phyloP scores from a whole-genome alignment of 495 filamentous ascomycete species.

The Tuber calosporum region DNA sequence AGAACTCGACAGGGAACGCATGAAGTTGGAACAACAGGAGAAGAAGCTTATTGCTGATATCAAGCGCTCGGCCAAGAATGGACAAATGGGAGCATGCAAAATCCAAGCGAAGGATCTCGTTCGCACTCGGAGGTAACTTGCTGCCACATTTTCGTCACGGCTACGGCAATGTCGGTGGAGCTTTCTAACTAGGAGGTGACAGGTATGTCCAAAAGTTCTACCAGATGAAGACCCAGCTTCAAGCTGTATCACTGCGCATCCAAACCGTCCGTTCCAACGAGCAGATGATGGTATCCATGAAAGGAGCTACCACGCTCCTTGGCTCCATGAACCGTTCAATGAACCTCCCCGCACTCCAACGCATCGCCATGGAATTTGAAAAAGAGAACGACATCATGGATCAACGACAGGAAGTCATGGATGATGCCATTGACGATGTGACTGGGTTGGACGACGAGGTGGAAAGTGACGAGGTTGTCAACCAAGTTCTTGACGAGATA shows the following conservation, averaged over 20 bases:
- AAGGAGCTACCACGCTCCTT: slow-evolving; percentile 83
- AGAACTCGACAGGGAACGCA: slow-evolving; percentile 85
- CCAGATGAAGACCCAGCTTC: slow-evolving; percentile 90
- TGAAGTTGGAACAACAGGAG: slow-evolving; percentile 95
- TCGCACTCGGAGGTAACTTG: slow-evolving; percentile 67
- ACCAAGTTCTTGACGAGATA: slow-evolving; percentile 93
- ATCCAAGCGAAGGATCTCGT: slow-evolving; percentile 97
- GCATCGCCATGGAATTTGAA: slow-evolving; percentile 99
- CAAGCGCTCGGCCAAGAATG: slow-evolving; percentile 95
- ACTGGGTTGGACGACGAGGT: slow-evolving; percentile 85
- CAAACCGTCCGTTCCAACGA: slow-evolving; percentile 98
- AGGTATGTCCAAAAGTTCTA: slow-evolving; percentile 98
- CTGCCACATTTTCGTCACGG: neutral
- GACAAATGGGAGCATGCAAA: slow-evolving; percentile 90
- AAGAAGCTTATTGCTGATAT: slow-evolving; percentile 93
- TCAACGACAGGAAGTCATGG: slow-evolving; percentile 98
- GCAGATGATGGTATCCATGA: slow-evolving; percentile 99
- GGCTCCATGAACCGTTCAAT: slow-evolving; percentile 95
- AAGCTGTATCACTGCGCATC: slow-evolving; percentile 89
- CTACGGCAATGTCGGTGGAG: neutral
- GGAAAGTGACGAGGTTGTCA: slow-evolving; percentile 90
- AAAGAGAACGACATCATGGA: slow-evolving; percentile 99
- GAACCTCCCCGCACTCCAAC: slow-evolving; percentile 90
- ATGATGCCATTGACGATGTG: slow-evolving; percentile 97
- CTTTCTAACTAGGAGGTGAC: slow-evolving; percentile 1